Base-by-base conservation (phyloP, 23 red algal genomes). In the Gracilaria caudata region DNA sequence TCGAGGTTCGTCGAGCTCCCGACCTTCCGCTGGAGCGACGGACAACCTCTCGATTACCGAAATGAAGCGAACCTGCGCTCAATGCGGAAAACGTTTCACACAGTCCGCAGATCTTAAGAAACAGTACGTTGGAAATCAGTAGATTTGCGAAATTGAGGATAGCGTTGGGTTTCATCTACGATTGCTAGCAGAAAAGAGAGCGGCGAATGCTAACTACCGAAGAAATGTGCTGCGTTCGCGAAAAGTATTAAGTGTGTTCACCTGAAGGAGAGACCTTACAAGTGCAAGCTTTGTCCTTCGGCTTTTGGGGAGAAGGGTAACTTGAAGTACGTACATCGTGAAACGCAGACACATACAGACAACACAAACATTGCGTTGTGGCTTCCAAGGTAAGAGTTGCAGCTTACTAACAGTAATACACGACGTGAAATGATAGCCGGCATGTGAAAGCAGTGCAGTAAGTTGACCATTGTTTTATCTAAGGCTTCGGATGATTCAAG, bases 171-270 rank as follows among this genome's bases (percentile, higher is more conserved):
- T 28, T 12, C 2, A 25, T 28, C 11, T 24, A 20, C 5, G 26
- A 9, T 28, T 2, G 21, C 0, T 60, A 23, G 7, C n/a, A 7
- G 23, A 11, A 29, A 29, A 28, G 17, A 20, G 8, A 56, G 53
- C 8, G 16, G 58, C 23, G 19, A 66, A 35, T 4, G 29, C 61
- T 66, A 66, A 66, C 61, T 17, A 8, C 7, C 0, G 7, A 0
- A 3, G 61, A 66, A 36, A 66, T 66, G 61, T 66, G 61, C 29
- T 3, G 10, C 19, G 35, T 51, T 75, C 10, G 21, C 45, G 21
- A 43, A 32, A 32, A 83, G 79, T 66, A 66, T 83, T 37, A 83
- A 83, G 35, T 83, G 79, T 47, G 79, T 83, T 66, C 79, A 83
- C n/a, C 55, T 83, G 17, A 83, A 83, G 56, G 79, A 39, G 37